Evolutionary conservation across 306 rosid genomes (phyloP).

Genomic region (Canavalia ensiformis): DNA sequence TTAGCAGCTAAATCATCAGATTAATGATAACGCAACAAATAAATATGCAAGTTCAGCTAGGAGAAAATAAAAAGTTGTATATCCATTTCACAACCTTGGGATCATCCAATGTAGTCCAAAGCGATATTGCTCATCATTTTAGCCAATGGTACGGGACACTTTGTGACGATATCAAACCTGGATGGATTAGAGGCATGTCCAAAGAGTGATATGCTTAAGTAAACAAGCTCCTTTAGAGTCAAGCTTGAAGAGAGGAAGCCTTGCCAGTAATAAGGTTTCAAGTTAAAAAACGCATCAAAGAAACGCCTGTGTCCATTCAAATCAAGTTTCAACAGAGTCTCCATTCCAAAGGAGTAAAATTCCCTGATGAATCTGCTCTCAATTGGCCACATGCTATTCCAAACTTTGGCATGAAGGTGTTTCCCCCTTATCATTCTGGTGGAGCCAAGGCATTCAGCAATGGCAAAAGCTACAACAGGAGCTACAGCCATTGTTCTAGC

Average conservation of each 20-base stretch:
- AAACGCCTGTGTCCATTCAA: slow-evolving; percentile 73
- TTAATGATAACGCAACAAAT: slow-evolving; percentile 25
- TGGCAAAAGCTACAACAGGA: slow-evolving; percentile 60
- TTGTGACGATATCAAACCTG: slow-evolving; percentile 75
- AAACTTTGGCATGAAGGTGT: slow-evolving; percentile 60
- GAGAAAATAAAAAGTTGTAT: not conserved
- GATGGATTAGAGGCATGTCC: slow-evolving; percentile 70
- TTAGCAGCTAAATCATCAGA: not conserved
- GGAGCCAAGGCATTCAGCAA: slow-evolving; percentile 80
- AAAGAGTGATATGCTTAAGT: slow-evolving; percentile 69
- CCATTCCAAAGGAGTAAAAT: slow-evolving; percentile 89
- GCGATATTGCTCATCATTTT: slow-evolving; percentile 76
- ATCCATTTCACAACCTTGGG: slow-evolving; percentile 9
- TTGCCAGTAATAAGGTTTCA: slow-evolving; percentile 79
- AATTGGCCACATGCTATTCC: slow-evolving; percentile 85
- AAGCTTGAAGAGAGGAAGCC: slow-evolving; percentile 88
- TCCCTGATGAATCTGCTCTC: slow-evolving; percentile 68
- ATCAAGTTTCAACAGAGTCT: slow-evolving; percentile 84
- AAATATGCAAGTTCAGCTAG: slow-evolving; percentile 5
- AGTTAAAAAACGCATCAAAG: slow-evolving; percentile 85
- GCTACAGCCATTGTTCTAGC: slow-evolving; percentile 75
- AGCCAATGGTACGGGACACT: slow-evolving; percentile 80
- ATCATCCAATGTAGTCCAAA: slow-evolving; percentile 59
- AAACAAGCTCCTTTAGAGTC: slow-evolving; percentile 61
- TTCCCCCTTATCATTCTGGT: slow-evolving; percentile 85